Evolutionary conservation across 2,329 filamentous ascomycete species (phyloP), one percentile per base, ranked within the genome.

Genomic region (Trematosphaeria pertusa): DNA sequence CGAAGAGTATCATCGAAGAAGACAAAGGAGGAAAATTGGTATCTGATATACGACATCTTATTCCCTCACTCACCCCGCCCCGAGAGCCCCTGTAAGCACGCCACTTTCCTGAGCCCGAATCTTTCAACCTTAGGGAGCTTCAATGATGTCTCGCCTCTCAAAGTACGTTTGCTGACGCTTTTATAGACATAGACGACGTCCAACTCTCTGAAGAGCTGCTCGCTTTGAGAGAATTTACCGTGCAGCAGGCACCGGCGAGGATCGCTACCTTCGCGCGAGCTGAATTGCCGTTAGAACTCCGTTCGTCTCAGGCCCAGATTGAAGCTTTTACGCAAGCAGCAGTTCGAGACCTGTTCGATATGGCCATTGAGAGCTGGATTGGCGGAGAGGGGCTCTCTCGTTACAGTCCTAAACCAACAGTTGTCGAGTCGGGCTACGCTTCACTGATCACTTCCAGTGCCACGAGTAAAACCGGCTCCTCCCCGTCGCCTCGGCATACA

Each of bases 1-100:
- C 36, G 36, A 30, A 39, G 40, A 12, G 35, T 44, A 8, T 43
- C 39, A 5, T 35, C 40, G 8, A 43, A 44, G 31, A 44, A 32
- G 15, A 40, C 26, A 7, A 38, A 31, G 28, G 36, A 43, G 14
- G 34, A 48, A 21, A 48, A 48, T 12, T 48, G 46, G 46, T 39
- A 44, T 20, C 17, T 40, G 4, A 38, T 48, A 19, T 48, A 40
- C 20, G 15, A 35, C 12, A 38, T 43, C 11, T 14, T 48, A 2
- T 48, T 48, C 14, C 46, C 46, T 11, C 35, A 33, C 2, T 14
- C 14, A 6, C 34, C 30, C 5, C 30, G 19, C n/a, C 46, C 38
- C 8, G 34, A 33, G 8, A 38, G 33, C 17, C 36, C 43, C 9
- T 46, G 42, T 45, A 38, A 28, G 34, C 19, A n/a, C n/a, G n/a